Evolutionary conservation across 148 eudicot genomes (phyloP).

Genomic region (Agrostemma githago): DNA sequence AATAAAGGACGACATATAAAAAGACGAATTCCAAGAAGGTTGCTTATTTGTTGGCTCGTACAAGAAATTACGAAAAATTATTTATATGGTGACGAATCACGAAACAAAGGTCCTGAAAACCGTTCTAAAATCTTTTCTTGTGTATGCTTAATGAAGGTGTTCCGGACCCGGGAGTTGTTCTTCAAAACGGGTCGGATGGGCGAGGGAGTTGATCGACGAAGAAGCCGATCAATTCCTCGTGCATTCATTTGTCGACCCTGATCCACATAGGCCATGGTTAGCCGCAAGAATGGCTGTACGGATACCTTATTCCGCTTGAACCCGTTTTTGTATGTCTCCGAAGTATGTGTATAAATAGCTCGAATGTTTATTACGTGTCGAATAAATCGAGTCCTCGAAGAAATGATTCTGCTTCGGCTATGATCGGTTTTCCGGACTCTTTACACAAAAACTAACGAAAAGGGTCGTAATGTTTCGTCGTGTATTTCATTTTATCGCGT

Average conservation of each 20-base stretch:
- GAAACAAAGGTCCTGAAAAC: no score
- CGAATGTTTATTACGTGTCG: not conserved
- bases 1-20: no score
- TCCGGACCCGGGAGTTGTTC: slow-evolving; percentile 65
- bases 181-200: slow-evolving; percentile 64
- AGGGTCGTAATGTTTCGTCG: no score
- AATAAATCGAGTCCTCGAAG: not conserved
- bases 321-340: not conserved
- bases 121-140: not conserved
- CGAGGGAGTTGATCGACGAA: slow-evolving; percentile 70
- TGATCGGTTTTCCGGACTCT: no score
- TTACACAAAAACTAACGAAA: no score
- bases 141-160: slow-evolving; percentile 21
- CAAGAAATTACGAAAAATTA: no score
- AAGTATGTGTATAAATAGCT: not conserved
- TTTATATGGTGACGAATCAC: no score
- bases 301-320: slow-evolving; percentile 76
- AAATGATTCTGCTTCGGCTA: not conserved
- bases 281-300: slow-evolving; percentile 70
- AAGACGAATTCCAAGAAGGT: no score
- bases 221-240: slow-evolving; percentile 75
- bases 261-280: slow-evolving; percentile 72
- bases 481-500: not conserved
- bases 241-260: slow-evolving; percentile 70
- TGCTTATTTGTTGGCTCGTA: no score